A percentile compares a stretch with the other conserved stretches of the same genome.
Evolutionary conservation across 306 rosid species (phyloP).

Genomic region (Lathyrus aphaca): DNA sequence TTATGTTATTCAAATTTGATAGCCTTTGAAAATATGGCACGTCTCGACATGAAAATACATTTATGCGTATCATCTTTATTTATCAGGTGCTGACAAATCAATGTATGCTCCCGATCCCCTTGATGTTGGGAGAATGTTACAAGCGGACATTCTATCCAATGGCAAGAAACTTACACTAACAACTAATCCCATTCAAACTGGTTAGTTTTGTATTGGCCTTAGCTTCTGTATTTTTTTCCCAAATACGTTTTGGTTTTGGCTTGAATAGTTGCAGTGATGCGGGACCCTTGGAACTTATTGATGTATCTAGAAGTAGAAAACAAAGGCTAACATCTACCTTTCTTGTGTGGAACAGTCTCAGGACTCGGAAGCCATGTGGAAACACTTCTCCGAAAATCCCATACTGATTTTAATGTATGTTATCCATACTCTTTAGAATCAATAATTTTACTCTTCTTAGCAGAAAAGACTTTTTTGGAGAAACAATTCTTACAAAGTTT

Average conservation of each 20-base stretch:
- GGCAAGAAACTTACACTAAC: conserved; percentile 66
- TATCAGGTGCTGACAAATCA: conserved; percentile 71
- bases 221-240: neutral
- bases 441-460: conserved; percentile 16
- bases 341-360: conserved; percentile 60
- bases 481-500: conserved; percentile 29
- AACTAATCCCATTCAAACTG: conserved; percentile 77
- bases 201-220: conserved; percentile 53
- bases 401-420: conserved; percentile 80
- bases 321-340: conserved; percentile 41
- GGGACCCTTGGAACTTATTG: neutral
- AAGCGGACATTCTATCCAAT: conserved; percentile 68
- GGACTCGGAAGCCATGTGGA: conserved; percentile 77
- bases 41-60: no score
- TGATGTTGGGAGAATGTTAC: conserved; percentile 87
- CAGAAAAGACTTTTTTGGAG: neutral
- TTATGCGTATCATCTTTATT: neutral
- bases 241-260: conserved; percentile 14
- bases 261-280: conserved; percentile 6
- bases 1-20: no score
- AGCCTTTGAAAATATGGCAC: no score
- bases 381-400: conserved; percentile 75
- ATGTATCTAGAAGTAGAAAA: conserved; percentile 38
- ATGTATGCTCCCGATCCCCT: conserved; percentile 88
- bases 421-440: conserved; percentile 28